Percentiles rank a stretch among this genome's conserved stretches.
Conservation (phyloP, 805 yeast species). For the Saccharomyces paradoxus region DNA sequence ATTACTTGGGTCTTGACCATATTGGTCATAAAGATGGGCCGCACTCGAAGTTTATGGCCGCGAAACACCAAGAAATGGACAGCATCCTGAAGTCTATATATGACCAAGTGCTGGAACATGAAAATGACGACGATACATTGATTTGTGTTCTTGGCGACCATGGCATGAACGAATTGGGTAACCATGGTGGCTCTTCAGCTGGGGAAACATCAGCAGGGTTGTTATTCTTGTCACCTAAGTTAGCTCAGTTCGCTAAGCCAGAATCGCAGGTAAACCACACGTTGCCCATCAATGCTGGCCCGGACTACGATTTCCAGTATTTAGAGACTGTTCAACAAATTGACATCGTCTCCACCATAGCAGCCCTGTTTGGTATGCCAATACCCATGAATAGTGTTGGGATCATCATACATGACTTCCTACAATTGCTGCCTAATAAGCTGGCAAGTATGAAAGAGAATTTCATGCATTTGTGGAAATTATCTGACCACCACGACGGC, state of each 20-base stretch:
- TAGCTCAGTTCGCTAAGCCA: conserved; percentile 29
- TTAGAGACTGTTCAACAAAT: conserved; percentile 66
- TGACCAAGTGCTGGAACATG: conserved; percentile 24
- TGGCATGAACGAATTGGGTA: conserved; percentile 93
- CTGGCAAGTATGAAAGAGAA: conserved; percentile 41
- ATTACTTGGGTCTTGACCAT: conserved; percentile 90
- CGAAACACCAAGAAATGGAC: conserved; percentile 85
- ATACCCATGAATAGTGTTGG: conserved; percentile 89
- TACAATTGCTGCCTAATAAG: conserved; percentile 41
- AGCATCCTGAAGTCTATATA: conserved; percentile 47
- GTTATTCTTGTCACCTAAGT: conserved; percentile 56
- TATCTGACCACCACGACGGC: conserved; percentile 8
- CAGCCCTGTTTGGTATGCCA: conserved; percentile 75
- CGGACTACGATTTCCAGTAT: conserved; percentile 47
- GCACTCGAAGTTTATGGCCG: conserved; percentile 64
- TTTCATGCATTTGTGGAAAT: conserved; percentile 44
- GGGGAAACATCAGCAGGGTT: conserved; percentile 91
- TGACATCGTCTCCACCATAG: conserved; percentile 86
- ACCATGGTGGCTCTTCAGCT: conserved; percentile 90
- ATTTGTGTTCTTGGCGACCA: conserved; percentile 84
- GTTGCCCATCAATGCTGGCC: conserved; percentile 9
- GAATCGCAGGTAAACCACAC: conserved; percentile 6
- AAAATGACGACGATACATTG: conserved; percentile 45
- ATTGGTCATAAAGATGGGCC: conserved; percentile 98
- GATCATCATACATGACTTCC: conserved; percentile 48